Percentiles rank a stretch among this genome's conserved stretches.
Evolutionary conservation across 768 basidiomycete genomes (phyloP).

Genomic region (Tubosaeta brunneosetosa): DNA sequence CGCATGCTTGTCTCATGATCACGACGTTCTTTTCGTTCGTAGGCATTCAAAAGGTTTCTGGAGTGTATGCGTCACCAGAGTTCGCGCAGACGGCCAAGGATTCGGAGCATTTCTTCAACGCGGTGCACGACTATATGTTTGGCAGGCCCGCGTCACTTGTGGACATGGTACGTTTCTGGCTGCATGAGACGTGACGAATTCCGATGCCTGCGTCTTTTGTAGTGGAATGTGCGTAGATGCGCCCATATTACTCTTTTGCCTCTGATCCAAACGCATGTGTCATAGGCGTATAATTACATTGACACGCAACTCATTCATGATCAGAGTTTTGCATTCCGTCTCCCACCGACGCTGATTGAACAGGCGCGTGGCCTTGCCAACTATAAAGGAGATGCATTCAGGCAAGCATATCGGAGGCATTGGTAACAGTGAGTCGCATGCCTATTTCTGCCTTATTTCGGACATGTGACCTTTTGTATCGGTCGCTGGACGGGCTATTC

Average conservation of each 20-base stretch:
- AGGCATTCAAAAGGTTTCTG: slow-evolving; percentile 61
- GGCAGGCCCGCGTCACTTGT: too few relatives aligned
- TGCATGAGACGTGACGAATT: not conserved
- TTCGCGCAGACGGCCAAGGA: slow-evolving; percentile 57
- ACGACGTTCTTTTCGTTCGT: not conserved
- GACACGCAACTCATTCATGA: slow-evolving; percentile 77
- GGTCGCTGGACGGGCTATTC: too few relatives aligned
- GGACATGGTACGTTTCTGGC: too few relatives aligned
- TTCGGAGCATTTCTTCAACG: slow-evolving; percentile 46
- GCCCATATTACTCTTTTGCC: not conserved
- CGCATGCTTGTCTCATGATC: slow-evolving; percentile 33
- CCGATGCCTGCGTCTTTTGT: slow-evolving; percentile 17
- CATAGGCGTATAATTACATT: slow-evolving; percentile 71
- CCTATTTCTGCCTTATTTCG: too few relatives aligned
- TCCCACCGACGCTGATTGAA: too few relatives aligned
- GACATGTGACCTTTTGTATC: too few relatives aligned
- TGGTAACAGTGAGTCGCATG: too few relatives aligned
- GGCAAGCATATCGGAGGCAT: too few relatives aligned
- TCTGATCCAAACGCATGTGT: slow-evolving; percentile 8
- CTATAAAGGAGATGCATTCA: too few relatives aligned
- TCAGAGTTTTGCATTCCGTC: slow-evolving; percentile 53
- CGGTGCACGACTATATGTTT: too few relatives aligned
- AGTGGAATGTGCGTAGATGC: slow-evolving; percentile 67
- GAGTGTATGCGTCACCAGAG: slow-evolving; percentile 56
- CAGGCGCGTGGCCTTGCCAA: too few relatives aligned